These are phyloP conservation scores for Stemphylium vesicarium DNA, from an alignment of 2,329 filamentous ascomycete species.

Conservation along the genomic window DNA sequence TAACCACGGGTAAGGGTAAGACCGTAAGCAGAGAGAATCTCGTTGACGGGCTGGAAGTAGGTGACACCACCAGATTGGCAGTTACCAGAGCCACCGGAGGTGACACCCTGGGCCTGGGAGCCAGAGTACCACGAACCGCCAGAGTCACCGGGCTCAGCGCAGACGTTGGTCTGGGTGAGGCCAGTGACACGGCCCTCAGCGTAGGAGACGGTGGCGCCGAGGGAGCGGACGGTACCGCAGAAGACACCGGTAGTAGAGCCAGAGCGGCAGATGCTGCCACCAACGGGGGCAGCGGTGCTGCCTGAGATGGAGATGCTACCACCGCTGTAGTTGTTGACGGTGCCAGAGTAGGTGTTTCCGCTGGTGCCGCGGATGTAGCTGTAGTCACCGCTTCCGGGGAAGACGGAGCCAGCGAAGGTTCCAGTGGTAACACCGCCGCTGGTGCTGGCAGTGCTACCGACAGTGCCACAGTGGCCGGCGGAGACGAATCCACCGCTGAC, in stretches of 20 bases:
- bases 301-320: conserved; percentile 46
- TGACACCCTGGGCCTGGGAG: conserved; percentile 53
- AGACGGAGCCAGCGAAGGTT: conserved; percentile 49
- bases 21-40: conserved; percentile 51
- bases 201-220: conserved; percentile 50
- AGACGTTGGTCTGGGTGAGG: conserved; percentile 51
- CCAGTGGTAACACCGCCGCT: conserved; percentile 42
- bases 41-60: conserved; percentile 54
- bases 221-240: conserved; percentile 48
- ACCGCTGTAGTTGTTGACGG: conserved; percentile 45
- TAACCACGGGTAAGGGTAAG: conserved; percentile 34
- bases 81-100: conserved; percentile 51
- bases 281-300: conserved; percentile 48
- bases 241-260: conserved; percentile 52
- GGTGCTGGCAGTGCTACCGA: conserved; percentile 43
- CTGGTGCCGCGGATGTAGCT: conserved; percentile 46
- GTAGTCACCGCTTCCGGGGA: conserved; percentile 51
- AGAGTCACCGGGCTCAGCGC: conserved; percentile 53
- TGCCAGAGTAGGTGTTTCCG: conserved; percentile 39
- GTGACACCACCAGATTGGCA: conserved; percentile 48
- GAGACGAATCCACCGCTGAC: conserved; percentile 52
- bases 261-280: conserved; percentile 52
- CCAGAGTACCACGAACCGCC: conserved; percentile 52
- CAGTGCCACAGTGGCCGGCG: conserved; percentile 51
- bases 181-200: conserved; percentile 50